A percentile compares a stretch with the other conserved stretches of the same genome.
phyloP scores from a whole-genome alignment of 1,284 basidiomycete genomes.

The Austroboletus olivaceoglutinosus region DNA sequence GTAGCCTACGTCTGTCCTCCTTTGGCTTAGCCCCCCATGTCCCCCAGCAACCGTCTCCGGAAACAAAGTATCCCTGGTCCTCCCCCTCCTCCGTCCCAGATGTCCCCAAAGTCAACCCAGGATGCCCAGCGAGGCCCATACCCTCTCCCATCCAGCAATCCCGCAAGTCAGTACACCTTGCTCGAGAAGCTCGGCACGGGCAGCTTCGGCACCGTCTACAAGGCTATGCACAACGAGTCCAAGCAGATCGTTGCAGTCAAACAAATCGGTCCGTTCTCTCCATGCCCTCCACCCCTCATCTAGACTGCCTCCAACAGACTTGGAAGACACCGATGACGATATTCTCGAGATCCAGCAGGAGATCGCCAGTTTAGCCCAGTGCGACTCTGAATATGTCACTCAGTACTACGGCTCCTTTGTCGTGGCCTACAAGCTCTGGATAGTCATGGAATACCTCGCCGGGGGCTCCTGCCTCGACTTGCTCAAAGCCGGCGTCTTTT shows the following conservation, averaged over 20 bases:
- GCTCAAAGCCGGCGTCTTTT: slow-evolving; percentile 87
- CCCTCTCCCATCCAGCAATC: slow-evolving; percentile 72
- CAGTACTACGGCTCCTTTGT: slow-evolving; percentile 97
- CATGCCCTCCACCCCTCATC: slow-evolving; percentile 4
- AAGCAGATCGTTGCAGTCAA: slow-evolving; percentile 97
- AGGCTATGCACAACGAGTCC: slow-evolving; percentile 92
- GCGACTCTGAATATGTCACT: slow-evolving; percentile 95
- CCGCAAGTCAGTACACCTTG: slow-evolving; percentile 86
- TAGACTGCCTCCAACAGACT: slow-evolving; percentile 44
- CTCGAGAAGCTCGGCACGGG: slow-evolving; percentile 97
- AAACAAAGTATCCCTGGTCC: slow-evolving; percentile 41
- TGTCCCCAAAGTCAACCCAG: slow-evolving; percentile 42
- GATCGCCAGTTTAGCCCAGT: slow-evolving; percentile 92
- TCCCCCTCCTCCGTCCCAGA: slow-evolving; percentile 44
- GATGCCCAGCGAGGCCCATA: slow-evolving; percentile 56
- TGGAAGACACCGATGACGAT: slow-evolving; percentile 91
- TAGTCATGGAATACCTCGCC: slow-evolving; percentile 98
- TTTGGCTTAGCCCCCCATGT: slow-evolving; percentile 38
- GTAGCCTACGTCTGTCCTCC: slow-evolving; percentile 5
- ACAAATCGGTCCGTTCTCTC: slow-evolving; percentile 77
- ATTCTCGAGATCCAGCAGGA: slow-evolving; percentile 98
- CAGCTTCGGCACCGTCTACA: slow-evolving; percentile 95
- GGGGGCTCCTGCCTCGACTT: slow-evolving; percentile 98
- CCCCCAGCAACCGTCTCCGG: slow-evolving; percentile 45
- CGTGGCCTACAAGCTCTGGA: slow-evolving; percentile 97